Evolutionary conservation across 2,329 filamentous ascomycete species (phyloP).

Genomic region (Xylaria sp.): DNA sequence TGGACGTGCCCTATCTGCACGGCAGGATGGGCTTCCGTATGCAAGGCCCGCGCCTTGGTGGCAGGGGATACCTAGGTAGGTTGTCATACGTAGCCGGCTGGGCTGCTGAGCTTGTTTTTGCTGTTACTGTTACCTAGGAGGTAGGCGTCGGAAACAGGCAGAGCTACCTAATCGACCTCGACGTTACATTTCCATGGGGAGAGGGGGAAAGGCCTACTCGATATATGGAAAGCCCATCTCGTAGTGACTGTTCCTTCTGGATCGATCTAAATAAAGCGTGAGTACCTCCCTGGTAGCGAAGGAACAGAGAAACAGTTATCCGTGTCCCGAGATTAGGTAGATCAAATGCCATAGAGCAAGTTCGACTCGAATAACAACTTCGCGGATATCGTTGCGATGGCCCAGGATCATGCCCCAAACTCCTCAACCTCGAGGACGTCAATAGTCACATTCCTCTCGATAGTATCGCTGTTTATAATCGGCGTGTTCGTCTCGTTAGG

Average conservation of each 20-base stretch:
- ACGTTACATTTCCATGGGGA: constrained; percentile 24
- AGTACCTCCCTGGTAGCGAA: constrained; percentile 3
- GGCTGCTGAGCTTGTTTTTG: constrained; percentile 17
- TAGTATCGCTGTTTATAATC: constrained; percentile 41
- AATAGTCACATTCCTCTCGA: constrained; percentile 32
- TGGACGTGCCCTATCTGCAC: constrained; percentile 9
- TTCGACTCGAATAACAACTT: constrained; percentile 2
- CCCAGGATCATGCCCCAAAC: constrained; percentile 15
- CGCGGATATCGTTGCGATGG: constrained; percentile 22
- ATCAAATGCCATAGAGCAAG: neutral
- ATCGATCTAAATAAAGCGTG: constrained; percentile 12
- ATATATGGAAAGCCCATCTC: constrained; percentile 13
- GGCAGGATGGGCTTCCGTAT: constrained; percentile 11
- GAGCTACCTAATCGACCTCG: constrained; percentile 14
- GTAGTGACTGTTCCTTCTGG: constrained; percentile 13
- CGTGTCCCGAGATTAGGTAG: neutral
- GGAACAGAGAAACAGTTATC: constrained; percentile 2
- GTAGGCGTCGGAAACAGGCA: too few relatives aligned
- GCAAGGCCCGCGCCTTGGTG: constrained; percentile 12
- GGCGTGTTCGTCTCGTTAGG: constrained; percentile 36
- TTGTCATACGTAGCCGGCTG: constrained; percentile 12
- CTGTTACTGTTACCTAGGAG: too few relatives aligned
- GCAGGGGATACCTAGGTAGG: neutral
- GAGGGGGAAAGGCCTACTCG: constrained; percentile 4
- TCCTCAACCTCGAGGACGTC: constrained; percentile 30